Percentiles rank a stretch among this genome's conserved stretches.
Conservation (phyloP, 2,329 filamentous ascomycete genomes). For the Tympanopsis confertula region DNA sequence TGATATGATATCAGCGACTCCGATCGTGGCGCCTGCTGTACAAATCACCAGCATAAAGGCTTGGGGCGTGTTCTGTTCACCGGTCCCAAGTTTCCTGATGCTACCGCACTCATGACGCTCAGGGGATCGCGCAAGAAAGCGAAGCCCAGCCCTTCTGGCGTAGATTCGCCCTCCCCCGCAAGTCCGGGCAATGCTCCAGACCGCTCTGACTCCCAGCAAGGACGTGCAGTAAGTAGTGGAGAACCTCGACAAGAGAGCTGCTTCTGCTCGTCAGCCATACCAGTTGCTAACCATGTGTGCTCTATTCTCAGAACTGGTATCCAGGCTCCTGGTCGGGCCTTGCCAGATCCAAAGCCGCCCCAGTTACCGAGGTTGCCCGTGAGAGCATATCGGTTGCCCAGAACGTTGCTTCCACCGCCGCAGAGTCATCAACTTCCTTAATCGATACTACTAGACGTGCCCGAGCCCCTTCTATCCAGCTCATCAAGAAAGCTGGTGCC, state of each 20-base stretch:
- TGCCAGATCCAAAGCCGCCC: not conserved
- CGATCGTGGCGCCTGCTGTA: not conserved
- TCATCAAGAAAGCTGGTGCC: not conserved
- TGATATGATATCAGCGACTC: conserved; percentile 1
- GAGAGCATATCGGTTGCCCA: conserved; percentile 1
- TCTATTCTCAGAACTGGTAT: not conserved
- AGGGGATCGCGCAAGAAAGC: not conserved
- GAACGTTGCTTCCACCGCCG: not conserved
- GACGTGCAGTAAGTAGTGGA: no score
- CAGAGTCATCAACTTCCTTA: not conserved
- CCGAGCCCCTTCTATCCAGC: not conserved
- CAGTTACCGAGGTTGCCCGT: conserved; percentile 1
- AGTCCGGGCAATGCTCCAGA: no score
- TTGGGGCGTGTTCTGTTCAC: not conserved
- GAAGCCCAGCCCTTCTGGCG: not conserved
- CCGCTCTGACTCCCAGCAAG: no score
- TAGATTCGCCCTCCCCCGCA: not conserved
- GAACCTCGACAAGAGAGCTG: no score
- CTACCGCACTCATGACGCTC: not conserved
- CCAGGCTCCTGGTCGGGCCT: not conserved
- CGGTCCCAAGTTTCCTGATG: not conserved
- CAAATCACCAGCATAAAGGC: not conserved
- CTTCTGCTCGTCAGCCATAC: no score
- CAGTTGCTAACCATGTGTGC: not conserved
- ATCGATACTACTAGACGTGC: not conserved